These are phyloP conservation scores for Lipomyces lipofer DNA, from an alignment of 805 yeast genomes.

Conservation along the genomic window DNA sequence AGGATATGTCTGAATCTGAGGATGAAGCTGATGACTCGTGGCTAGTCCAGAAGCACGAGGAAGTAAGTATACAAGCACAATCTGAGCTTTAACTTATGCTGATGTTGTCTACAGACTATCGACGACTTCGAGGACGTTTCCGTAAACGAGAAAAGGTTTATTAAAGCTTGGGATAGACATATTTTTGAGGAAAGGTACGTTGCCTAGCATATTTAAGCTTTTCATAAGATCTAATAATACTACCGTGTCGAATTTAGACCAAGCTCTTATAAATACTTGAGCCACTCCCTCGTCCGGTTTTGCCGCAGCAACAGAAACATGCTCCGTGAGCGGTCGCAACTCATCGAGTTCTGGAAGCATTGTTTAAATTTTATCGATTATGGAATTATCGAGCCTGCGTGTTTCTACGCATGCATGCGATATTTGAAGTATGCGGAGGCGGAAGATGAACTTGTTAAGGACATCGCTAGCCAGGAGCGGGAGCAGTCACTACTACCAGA, in stretches of 20 bases:
- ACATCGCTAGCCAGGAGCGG: not conserved
- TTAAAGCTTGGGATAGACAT: constrained; percentile 28
- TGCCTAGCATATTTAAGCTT: not conserved
- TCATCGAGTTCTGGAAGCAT: constrained; percentile 27
- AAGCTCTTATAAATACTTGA: constrained; percentile 19
- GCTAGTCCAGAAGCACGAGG: constrained; percentile 26
- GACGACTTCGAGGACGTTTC: constrained; percentile 29
- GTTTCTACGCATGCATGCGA: constrained; percentile 25
- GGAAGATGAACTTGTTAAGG: not conserved
- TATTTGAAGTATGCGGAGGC: constrained; percentile 13
- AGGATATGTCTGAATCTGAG: constrained; percentile 26
- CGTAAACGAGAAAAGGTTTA: constrained; percentile 21
- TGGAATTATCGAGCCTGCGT: constrained; percentile 27
- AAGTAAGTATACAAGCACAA: constrained; percentile 9
- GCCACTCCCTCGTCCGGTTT: constrained; percentile 26
- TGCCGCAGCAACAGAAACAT: constrained; percentile 12
- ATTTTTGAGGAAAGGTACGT: constrained; percentile 28
- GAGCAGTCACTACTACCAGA: too few species aligned
- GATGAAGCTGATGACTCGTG: constrained; percentile 26
- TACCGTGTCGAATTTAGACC: constrained; percentile 16
- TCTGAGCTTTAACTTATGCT: not conserved
- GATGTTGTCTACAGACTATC: constrained; percentile 11
- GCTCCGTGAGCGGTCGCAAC: constrained; percentile 10
- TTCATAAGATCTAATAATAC: not conserved
- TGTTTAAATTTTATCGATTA: constrained; percentile 22